Evolutionary conservation across 148 eudicot genomes (phyloP).

Genomic region (Fallopia convolvulus): DNA sequence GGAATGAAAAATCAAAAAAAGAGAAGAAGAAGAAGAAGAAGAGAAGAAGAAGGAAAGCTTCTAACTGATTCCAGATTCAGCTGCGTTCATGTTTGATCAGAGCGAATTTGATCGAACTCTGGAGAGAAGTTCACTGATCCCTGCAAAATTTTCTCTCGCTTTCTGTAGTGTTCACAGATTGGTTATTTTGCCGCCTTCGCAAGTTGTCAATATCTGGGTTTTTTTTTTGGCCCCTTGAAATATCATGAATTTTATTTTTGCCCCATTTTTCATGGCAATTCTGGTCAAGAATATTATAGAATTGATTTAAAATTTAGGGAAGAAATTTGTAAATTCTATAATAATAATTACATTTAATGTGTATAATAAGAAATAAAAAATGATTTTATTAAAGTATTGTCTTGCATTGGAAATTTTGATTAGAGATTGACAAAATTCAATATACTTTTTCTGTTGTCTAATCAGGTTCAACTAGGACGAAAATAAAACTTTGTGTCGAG

Average conservation of each 20-base stretch:
- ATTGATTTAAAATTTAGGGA: too few relatives aligned
- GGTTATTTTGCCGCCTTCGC: constrained; percentile 4
- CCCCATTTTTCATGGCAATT: background rate
- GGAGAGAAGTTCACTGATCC: background rate
- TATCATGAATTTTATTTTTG: background rate
- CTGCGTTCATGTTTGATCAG: background rate
- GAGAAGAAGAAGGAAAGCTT: background rate
- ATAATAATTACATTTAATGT: too few relatives aligned
- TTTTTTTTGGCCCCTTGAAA: background rate
- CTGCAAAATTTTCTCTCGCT: background rate
- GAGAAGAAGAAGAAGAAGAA: background rate
- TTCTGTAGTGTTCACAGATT: background rate
- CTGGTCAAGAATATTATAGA: background rate
- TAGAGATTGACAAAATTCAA: too few relatives aligned
- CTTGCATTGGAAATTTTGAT: background rate
- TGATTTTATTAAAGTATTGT: background rate
- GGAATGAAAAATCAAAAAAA: too few relatives aligned
- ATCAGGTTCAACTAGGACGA: too few relatives aligned
- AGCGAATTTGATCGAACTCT: background rate
- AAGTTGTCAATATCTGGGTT: background rate
- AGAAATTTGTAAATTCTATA: too few relatives aligned
- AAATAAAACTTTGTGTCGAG: too few relatives aligned
- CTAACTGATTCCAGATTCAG: background rate
- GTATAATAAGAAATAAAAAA: background rate
- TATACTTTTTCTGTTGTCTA: too few relatives aligned